Evolutionary conservation across 129 eudicot species (phyloP).

Genomic region (Lonicera japonica): DNA sequence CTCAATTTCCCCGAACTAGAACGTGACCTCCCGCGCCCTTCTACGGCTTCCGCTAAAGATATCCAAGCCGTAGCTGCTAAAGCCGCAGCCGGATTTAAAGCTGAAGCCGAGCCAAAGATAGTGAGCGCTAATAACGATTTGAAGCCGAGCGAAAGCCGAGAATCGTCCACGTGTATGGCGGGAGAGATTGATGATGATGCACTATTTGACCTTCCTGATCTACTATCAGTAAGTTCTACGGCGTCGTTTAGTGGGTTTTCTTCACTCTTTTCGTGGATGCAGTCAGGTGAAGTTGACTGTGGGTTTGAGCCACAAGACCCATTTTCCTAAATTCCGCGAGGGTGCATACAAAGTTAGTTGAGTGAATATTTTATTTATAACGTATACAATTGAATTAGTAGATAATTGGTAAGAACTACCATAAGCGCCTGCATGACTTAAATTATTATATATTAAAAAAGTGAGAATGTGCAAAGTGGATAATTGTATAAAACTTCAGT

Average conservation of each 20-base stretch:
- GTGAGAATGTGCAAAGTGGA: no score
- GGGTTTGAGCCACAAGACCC: neutral
- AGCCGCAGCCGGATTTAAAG: conserved; percentile 10
- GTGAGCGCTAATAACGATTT: no score
- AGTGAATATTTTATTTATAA: no score
- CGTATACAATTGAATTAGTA: no score
- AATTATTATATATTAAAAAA: no score
- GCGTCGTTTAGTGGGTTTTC: no score
- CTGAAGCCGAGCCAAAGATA: neutral
- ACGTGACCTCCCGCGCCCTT: conserved; percentile 17
- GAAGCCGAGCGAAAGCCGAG: neutral
- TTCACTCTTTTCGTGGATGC: neutral
- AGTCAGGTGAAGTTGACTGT: neutral
- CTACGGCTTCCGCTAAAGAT: conserved; percentile 27
- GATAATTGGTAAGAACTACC: no score
- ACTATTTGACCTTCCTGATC: conserved; percentile 7
- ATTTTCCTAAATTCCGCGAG: no score
- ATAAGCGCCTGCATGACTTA: no score
- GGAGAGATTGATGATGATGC: neutral
- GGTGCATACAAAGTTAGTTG: no score
- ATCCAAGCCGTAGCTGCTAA: conserved; percentile 26
- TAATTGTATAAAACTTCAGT: no score
- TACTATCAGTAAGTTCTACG: neutral
- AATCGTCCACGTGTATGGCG: no score
- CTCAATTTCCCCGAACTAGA: conserved; percentile 29